Evolutionary conservation across 179 eudicot species (phyloP), one percentile per base, ranked within the genome.

Genomic region (Silene noctiflora): DNA sequence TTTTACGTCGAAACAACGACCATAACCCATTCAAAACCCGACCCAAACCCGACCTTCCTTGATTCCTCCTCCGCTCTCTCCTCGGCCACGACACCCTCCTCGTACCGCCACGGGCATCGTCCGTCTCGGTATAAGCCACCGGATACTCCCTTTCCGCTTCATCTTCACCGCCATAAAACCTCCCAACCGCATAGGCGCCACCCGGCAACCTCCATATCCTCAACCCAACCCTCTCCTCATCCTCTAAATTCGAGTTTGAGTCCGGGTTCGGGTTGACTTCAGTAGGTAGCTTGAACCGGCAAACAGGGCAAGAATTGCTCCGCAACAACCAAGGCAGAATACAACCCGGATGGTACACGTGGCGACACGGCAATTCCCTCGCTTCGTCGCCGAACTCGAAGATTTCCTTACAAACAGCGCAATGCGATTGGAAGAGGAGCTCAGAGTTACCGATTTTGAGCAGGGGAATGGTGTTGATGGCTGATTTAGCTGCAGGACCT

Each of bases 61-160:
- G 51, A 11, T 73, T 65, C 51, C 82, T 62, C 60, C 77, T 53
- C 27, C 24, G 44, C 64, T 58, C 83, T 27, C 13, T 55, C 17
- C 27, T 21, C 0, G 79, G 67, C 86, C 83, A 82, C 8, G 84
- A 62, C 53, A 85, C 60, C 73, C 88, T 69, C 75, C 86, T 80
- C 16, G 76, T 62, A 6, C 70, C 78, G 62, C 62, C 80, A 48
- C 35, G 42, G 0, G 89, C 84, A 1, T 91, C 97, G 77, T 94
- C 97, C 96, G 89, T 85, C 81, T 94, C 97, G 0, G 98, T 90
- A 75, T 83, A 94, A 3, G 91, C 96, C 66, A 86, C 91, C 0
- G 97, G 92, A 35, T 88, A 82, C 78, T 88, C 83, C 67, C 88
- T 78, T 44, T 84, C 87, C n/a, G 84, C 80, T 0, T 80, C 86